Evolutionary conservation across 1,284 basidiomycete species (phyloP).

Genomic region (Fomitopsis pinicola): DNA sequence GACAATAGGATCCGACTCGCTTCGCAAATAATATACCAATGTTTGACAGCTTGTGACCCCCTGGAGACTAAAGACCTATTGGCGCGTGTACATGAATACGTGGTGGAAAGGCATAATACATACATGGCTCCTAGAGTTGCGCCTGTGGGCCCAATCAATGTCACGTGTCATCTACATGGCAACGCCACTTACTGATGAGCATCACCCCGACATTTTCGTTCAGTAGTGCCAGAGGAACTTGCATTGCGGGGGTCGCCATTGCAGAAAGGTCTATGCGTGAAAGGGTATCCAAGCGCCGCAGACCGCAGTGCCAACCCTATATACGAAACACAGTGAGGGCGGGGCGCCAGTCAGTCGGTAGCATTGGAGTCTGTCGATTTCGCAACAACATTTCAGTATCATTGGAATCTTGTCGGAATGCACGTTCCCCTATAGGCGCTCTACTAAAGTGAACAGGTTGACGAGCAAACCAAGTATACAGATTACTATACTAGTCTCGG

Average conservation of each 20-base stretch:
- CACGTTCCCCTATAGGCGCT: no score
- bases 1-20: not conserved
- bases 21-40: slow-evolving; percentile 2
- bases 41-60: slow-evolving; percentile 8
- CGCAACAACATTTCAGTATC: no score
- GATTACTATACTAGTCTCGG: no score
- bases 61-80: slow-evolving; percentile 1
- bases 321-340: no score
- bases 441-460: no score
- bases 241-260: not conserved
- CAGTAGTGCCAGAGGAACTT: not conserved
- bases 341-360: no score
- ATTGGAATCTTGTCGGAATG: no score
- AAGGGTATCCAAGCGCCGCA: no score
- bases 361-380: no score
- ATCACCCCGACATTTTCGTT: not conserved
- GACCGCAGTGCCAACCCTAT: no score
- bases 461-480: no score
- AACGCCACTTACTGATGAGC: not conserved
- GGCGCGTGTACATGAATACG: not conserved
- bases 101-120: not conserved
- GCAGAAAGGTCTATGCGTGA: not conserved
- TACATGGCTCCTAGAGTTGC: not conserved
- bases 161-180: not conserved
- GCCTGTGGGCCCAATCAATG: not conserved